Evolutionary conservation across 345 rosid genomes (phyloP).

Genomic region (Psidium friedrichsthalianum): DNA sequence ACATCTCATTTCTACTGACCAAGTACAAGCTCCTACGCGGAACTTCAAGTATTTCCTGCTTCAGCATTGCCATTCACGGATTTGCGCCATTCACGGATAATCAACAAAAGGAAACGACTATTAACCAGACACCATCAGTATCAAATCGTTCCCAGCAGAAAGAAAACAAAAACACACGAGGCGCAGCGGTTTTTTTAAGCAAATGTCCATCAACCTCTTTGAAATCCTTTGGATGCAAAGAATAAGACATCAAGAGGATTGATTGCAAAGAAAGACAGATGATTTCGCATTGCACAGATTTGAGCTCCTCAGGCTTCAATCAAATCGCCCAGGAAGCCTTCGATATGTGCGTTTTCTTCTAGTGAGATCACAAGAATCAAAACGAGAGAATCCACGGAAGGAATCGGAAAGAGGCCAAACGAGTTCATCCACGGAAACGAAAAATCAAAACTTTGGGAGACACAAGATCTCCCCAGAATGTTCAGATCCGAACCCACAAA

Average conservation of each 20-base stretch:
- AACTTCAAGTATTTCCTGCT: background rate
- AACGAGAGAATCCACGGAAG: background rate
- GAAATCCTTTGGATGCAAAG: background rate
- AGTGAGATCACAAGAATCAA: background rate
- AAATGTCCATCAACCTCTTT: background rate
- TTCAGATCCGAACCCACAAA: background rate
- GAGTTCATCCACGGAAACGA: background rate
- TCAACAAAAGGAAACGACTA: background rate
- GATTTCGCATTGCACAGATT: background rate
- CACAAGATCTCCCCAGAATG: background rate
- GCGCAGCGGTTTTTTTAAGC: background rate
- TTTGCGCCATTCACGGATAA: background rate
- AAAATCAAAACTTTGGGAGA: background rate
- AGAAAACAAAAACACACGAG: background rate
- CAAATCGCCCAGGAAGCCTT: background rate
- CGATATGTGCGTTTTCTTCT: background rate
- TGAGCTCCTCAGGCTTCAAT: background rate
- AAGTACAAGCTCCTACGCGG: background rate
- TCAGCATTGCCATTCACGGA: background rate
- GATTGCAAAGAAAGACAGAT: background rate
- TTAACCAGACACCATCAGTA: background rate
- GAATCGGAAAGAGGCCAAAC: background rate
- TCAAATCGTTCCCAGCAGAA: background rate
- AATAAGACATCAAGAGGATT: background rate
- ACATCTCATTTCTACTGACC: background rate